Evolutionary conservation across 140 eudicot genomes (phyloP), one percentile per base, ranked within the genome.

Genomic region (Bidens hawaiensis): DNA sequence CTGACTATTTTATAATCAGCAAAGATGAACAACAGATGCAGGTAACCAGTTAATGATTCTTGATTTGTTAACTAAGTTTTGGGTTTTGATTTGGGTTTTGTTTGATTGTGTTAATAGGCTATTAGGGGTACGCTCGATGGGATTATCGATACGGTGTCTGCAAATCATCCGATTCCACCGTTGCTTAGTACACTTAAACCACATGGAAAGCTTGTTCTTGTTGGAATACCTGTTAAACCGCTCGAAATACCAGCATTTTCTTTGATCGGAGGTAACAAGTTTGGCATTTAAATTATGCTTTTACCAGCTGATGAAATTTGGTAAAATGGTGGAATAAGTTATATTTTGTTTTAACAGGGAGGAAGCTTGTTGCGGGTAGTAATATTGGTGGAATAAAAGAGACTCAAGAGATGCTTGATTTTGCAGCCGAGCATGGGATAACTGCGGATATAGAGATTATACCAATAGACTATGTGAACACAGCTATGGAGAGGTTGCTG

Each of bases 361-460:
- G 89, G 70, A 85, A 72, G 74, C 18, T 54, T 0, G 62, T 85
- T 19, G 81, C 69, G 3, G 83, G 89, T 1, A 82, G 84, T 73
- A 52, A 46, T 15, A 70, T 73, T n/a, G 94, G 94, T 26, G 94
- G 89, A 5, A 3, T 85, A 30, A 85, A 79, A 42, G 89, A 82
- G 73, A 79, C 89, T 0, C 89, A 82, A 34, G 82, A 82, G 51
- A 83, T 79, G 89, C 59, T 83, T 19, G 81, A 83, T 61, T 79
- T 83, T 64, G 78, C 83, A 14, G 85, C 85, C 28, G 3, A 68
- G 45, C 75, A 79, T 72, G 74, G 77, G 13, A 55, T 82, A 6
- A 71, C 79, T 19, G 75, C 89, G 0, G 82, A 79, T 64, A 52
- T 79, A 1, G 82, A 82, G 77, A 21, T 60, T n/a, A 63, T 82